Conservation (phyloP, 441 rosid genomes). For the Omphalea diandra region DNA sequence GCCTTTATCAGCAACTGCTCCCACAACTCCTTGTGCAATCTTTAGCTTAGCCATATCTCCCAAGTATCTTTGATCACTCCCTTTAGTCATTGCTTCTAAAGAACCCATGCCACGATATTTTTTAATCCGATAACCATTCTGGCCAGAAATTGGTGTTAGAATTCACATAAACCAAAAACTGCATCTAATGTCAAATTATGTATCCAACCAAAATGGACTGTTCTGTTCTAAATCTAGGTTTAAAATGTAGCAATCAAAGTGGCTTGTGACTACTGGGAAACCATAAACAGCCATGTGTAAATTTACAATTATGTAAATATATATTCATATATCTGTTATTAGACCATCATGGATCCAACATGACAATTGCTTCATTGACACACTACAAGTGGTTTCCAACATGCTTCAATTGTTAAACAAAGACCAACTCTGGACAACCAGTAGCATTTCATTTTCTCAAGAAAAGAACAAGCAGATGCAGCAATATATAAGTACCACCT, state of each 20-base stretch:
- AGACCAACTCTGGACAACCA: too few species aligned
- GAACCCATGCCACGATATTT: conserved; percentile 92
- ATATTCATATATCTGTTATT: neutral
- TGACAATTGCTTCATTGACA: neutral
- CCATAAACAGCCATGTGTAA: too few species aligned
- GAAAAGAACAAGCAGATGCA: neutral
- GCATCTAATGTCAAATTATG: neutral
- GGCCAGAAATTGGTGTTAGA: conserved; percentile 7
- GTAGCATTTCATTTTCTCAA: neutral
- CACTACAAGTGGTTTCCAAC: neutral
- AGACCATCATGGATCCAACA: neutral
- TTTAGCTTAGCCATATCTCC: conserved; percentile 76
- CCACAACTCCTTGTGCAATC: conserved; percentile 94
- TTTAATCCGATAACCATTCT: conserved; percentile 61
- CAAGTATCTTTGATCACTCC: conserved; percentile 81
- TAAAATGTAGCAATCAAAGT: neutral
- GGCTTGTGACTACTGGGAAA: neutral
- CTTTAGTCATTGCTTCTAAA: conserved; percentile 87
- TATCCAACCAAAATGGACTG: neutral
- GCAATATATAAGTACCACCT: neutral
- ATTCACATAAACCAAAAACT: neutral
- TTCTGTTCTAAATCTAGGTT: neutral
- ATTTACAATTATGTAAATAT: too few species aligned
- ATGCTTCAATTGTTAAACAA: too few species aligned
- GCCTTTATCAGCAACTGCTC: conserved; percentile 85